Evolutionary conservation across 345 rosid species (phyloP).

Genomic region (Boechera divaricarpa): DNA sequence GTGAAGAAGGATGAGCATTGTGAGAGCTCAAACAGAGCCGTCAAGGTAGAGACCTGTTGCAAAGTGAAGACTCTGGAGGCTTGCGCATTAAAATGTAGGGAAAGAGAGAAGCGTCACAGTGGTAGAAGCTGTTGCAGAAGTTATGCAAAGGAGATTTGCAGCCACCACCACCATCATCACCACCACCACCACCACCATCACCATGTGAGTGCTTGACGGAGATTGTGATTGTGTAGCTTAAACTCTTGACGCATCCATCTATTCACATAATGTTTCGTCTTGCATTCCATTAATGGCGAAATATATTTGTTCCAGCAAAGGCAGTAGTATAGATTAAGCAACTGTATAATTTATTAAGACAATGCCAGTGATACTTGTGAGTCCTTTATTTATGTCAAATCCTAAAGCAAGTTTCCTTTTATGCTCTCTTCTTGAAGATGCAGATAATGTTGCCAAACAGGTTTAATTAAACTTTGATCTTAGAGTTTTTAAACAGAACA

Average conservation of each 20-base stretch:
- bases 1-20: slow-evolving; percentile 30
- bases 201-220: slow-evolving; percentile 39
- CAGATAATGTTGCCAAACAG: slow-evolving; percentile 7
- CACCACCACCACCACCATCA: slow-evolving; percentile 33
- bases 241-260: slow-evolving; percentile 14
- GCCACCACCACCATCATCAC: slow-evolving; percentile 27
- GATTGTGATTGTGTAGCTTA: slow-evolving; percentile 1
- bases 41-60: slow-evolving; percentile 33
- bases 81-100: slow-evolving; percentile 28
- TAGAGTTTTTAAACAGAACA: not conserved
- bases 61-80: slow-evolving; percentile 38
- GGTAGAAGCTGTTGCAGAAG: slow-evolving; percentile 47
- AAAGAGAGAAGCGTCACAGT: slow-evolving; percentile 32
- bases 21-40: not conserved
- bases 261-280: not conserved
- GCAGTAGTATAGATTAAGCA: slow-evolving; percentile 12
- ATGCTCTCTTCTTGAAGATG: not conserved
- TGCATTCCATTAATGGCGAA: slow-evolving; percentile 3
- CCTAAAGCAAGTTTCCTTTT: not conserved
- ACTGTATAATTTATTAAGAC: not conserved
- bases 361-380: not conserved
- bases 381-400: not conserved
- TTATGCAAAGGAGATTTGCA: slow-evolving; percentile 39
- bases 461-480: not conserved
- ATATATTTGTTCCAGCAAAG: slow-evolving; percentile 14